Evolutionary conservation across 768 basidiomycete species (phyloP).

Genomic region (Dacryopinax spathularia): DNA sequence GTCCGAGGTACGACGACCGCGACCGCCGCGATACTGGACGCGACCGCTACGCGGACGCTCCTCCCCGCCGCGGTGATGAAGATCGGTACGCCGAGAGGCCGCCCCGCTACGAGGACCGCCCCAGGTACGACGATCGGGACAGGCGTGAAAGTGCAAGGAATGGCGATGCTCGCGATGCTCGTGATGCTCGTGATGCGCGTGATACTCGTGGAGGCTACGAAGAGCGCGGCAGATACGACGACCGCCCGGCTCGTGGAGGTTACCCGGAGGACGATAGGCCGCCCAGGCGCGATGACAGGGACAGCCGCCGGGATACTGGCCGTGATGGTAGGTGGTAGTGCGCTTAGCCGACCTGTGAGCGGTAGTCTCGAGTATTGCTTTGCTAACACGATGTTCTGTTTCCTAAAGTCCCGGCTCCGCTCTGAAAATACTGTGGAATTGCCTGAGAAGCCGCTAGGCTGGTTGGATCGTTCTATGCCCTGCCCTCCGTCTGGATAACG

Average conservation of each 20-base stretch:
- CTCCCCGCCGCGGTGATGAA: slow-evolving; percentile 5
- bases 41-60: slow-evolving; percentile 1
- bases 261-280: slow-evolving; percentile 37
- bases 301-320: slow-evolving; percentile 2
- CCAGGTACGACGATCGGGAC: slow-evolving; percentile 78
- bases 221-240: slow-evolving; percentile 65
- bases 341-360: not conserved
- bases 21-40: slow-evolving; percentile 3
- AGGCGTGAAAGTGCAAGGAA: slow-evolving; percentile 52
- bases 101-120: not conserved
- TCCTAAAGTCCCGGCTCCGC: not conserved
- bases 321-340: not conserved
- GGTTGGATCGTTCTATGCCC: not conserved
- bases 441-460: not conserved
- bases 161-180: slow-evolving; percentile 65
- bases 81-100: slow-evolving; percentile 27
- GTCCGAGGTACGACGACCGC: slow-evolving; percentile 10
- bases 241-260: slow-evolving; percentile 8
- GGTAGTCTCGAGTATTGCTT: slow-evolving; percentile 12
- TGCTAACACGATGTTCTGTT: not conserved
- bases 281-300: slow-evolving; percentile 25
- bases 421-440: not conserved
- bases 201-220: slow-evolving; percentile 73
- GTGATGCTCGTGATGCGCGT: slow-evolving; percentile 70
- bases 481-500: not conserved